phyloP scores from a whole-genome alignment of 371 early-diverging fungal genomes.

The Apophysomyces elegans region DNA sequence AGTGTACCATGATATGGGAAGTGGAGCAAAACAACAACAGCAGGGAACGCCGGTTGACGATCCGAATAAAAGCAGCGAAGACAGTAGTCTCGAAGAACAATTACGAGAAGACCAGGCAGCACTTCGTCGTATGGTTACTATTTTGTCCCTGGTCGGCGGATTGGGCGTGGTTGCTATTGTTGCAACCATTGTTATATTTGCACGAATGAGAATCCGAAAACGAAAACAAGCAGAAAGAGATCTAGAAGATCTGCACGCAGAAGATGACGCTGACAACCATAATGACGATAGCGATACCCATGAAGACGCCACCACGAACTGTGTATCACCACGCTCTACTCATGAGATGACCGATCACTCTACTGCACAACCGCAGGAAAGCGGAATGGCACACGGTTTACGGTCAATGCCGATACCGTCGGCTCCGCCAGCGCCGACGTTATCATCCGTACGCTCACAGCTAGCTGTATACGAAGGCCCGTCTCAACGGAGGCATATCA shows the following conservation, averaged over 20 bases:
- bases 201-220: slow-evolving; percentile 20
- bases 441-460: slow-evolving; percentile 2
- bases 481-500: slow-evolving; percentile 9
- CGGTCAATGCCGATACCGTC: slow-evolving; percentile 3
- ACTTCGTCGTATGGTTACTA: slow-evolving; percentile 21
- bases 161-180: slow-evolving; percentile 22
- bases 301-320: background rate
- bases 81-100: slow-evolving; percentile 23
- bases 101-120: slow-evolving; percentile 29
- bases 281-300: slow-evolving; percentile 3
- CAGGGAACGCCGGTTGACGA: slow-evolving; percentile 3
- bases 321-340: background rate
- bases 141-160: slow-evolving; percentile 24
- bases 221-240: slow-evolving; percentile 5
- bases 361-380: background rate
- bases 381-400: background rate
- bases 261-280: slow-evolving; percentile 1
- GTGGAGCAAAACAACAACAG: slow-evolving; percentile 4
- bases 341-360: background rate
- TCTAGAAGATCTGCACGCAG: slow-evolving; percentile 1
- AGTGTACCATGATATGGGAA: slow-evolving; percentile 4
- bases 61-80: slow-evolving; percentile 7
- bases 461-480: background rate
- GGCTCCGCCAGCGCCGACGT: slow-evolving; percentile 15
- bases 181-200: slow-evolving; percentile 26